Conservation (phyloP, 1,284 basidiomycete species). For the Ceratobasidium sp. region DNA sequence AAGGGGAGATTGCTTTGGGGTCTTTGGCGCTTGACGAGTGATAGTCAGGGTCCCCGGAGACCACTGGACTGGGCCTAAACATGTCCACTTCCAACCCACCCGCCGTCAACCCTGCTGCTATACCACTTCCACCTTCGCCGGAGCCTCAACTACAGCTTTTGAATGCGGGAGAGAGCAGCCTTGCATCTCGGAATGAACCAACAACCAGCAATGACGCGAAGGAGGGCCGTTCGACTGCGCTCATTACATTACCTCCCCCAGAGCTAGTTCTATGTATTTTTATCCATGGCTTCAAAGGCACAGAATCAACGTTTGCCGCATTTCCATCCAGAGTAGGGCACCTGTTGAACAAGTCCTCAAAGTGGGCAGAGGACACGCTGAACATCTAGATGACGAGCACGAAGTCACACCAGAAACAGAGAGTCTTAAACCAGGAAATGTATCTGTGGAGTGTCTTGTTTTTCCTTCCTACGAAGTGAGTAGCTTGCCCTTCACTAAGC, state of each 20-base stretch:
- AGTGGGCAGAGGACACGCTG: conserved; percentile 26
- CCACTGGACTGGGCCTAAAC: not conserved
- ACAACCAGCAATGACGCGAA: not conserved
- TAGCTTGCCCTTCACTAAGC: conserved; percentile 39
- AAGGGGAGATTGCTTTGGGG: not conserved
- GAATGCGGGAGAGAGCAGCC: not conserved
- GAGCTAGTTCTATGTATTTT: conserved; percentile 58
- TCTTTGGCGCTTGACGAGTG: not conserved
- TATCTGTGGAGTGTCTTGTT: conserved; percentile 72
- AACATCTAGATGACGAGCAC: conserved; percentile 15
- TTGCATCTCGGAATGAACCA: not conserved
- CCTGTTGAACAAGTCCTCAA: conserved; percentile 32
- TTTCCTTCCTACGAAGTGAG: conserved; percentile 91
- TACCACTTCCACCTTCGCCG: conserved; percentile 21
- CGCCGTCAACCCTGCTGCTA: not conserved
- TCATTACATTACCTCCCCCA: conserved; percentile 43
- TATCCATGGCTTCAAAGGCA: conserved; percentile 68
- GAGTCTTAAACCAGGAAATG: conserved; percentile 53
- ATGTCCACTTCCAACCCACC: conserved; percentile 16
- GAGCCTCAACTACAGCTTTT: not conserved
- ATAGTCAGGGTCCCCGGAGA: conserved; percentile 9
- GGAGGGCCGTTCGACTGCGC: conserved; percentile 1
- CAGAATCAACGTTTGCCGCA: conserved; percentile 74
- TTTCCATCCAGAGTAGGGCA: conserved; percentile 11
- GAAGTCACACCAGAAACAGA: conserved; percentile 49